phyloP scores from a whole-genome alignment of 805 yeast species.

The Debaryomyces maramus region DNA sequence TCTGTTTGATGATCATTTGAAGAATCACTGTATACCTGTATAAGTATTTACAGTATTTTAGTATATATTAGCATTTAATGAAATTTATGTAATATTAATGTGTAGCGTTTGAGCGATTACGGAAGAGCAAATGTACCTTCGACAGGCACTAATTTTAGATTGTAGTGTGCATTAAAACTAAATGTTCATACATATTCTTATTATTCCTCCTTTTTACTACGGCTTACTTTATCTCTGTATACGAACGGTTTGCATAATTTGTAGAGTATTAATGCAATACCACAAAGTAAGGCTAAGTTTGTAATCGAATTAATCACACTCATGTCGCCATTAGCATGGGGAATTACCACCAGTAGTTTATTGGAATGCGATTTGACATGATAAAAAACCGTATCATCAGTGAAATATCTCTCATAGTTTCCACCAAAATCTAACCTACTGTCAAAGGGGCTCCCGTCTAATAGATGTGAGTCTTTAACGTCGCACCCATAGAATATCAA shows the following conservation, averaged over 20 bases:
- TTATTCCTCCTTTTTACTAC: constrained; percentile 1
- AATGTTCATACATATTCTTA: too few species aligned
- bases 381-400: constrained; percentile 41
- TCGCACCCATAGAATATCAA: constrained; percentile 40
- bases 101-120: not conserved
- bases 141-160: not conserved
- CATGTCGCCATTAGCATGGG: constrained; percentile 1
- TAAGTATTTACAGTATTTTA: not conserved
- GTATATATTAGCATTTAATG: constrained; percentile 1
- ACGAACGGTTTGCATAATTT: constrained; percentile 4
- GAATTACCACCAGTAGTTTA: constrained; percentile 3
- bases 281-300: constrained; percentile 1
- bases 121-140: not conserved
- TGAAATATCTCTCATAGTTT: constrained; percentile 35
- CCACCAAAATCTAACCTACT: constrained; percentile 30
- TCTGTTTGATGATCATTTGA: constrained; percentile 17
- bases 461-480: constrained; percentile 23
- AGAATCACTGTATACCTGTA: constrained; percentile 5
- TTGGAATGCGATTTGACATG: constrained; percentile 16
- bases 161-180: too few species aligned
- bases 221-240: not conserved
- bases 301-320: constrained; percentile 5
- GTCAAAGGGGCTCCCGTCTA: constrained; percentile 40
- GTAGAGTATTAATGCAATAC: constrained; percentile 5
- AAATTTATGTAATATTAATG: not conserved